Percentiles rank a stretch among this genome's conserved stretches.
Evolutionary conservation across 164 flowering plant genomes (phyloP).

Genomic region (Vitis riparia): DNA sequence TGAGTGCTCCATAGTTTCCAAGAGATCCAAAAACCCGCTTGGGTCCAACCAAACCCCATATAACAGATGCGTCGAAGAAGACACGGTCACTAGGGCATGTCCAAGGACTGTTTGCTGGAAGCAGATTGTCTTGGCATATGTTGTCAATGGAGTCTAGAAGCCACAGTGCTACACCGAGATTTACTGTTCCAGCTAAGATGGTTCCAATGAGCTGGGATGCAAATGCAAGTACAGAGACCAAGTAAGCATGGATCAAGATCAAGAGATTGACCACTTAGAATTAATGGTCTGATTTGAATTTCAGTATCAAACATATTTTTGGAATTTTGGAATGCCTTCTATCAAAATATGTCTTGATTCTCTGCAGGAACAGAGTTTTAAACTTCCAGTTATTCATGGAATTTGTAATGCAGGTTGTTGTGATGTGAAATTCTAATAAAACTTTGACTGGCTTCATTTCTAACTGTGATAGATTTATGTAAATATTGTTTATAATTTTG

Average conservation of each 20-base stretch:
- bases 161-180: slow-evolving; percentile 4
- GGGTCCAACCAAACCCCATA: too few relatives aligned
- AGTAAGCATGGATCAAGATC: too few relatives aligned
- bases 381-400: too few relatives aligned
- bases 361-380: neutral
- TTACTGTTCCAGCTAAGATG: neutral
- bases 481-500: too few relatives aligned
- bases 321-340: too few relatives aligned
- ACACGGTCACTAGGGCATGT: slow-evolving; percentile 2
- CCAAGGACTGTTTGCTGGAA: slow-evolving; percentile 9
- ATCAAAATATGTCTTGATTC: neutral
- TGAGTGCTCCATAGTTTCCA: slow-evolving; percentile 21
- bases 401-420: too few relatives aligned
- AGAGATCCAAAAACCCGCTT: slow-evolving; percentile 18
- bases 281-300: too few relatives aligned
- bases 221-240: neutral
- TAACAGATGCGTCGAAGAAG: neutral
- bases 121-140: neutral
- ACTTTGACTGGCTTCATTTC: too few relatives aligned
- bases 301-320: too few relatives aligned
- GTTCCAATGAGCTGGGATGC: slow-evolving; percentile 1
- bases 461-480: too few relatives aligned
- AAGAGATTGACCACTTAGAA: too few relatives aligned
- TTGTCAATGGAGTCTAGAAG: neutral
- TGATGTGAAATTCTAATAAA: too few relatives aligned